A percentile compares a stretch with the other conserved stretches of the same genome.
phyloP scores from a whole-genome alignment of 2,329 filamentous ascomycete species.

The Rugonectria rugulosa region DNA sequence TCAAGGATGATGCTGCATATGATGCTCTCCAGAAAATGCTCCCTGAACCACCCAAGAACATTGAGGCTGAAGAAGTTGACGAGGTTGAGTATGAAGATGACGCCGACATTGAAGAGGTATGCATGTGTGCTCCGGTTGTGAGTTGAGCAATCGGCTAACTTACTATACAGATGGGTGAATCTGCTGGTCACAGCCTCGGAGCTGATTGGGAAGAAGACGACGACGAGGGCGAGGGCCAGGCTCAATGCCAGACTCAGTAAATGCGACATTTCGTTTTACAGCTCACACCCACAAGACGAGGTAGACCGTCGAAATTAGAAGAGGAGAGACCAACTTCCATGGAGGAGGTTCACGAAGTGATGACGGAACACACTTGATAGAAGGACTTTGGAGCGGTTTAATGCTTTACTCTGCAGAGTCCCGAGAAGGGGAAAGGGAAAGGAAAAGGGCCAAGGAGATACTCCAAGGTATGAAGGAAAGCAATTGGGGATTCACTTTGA shows the following conservation, averaged over 20 bases:
- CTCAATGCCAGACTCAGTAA: conserved; percentile 80
- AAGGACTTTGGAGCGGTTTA: neutral
- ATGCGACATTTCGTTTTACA: conserved; percentile 10
- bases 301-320: conserved; percentile 20
- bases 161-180: conserved; percentile 70
- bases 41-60: conserved; percentile 67
- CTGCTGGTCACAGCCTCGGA: conserved; percentile 71
- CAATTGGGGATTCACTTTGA: neutral
- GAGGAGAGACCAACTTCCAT: conserved; percentile 14
- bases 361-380: conserved; percentile 26
- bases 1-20: conserved; percentile 74
- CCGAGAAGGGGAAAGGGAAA: neutral
- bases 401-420: neutral
- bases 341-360: conserved; percentile 34
- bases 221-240: conserved; percentile 69
- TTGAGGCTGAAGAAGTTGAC: conserved; percentile 78
- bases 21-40: conserved; percentile 78
- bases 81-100: conserved; percentile 89
- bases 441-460: neutral
- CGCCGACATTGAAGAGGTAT: conserved; percentile 80
- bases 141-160: conserved; percentile 18
- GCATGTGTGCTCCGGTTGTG: conserved; percentile 31
- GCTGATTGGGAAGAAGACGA: conserved; percentile 77
- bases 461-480: neutral
- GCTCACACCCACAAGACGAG: conserved; percentile 8